A percentile compares a stretch with the other conserved stretches of the same genome.
Evolutionary conservation across 495 filamentous ascomycete species (phyloP).

Genomic region (Entonaema liquescens): DNA sequence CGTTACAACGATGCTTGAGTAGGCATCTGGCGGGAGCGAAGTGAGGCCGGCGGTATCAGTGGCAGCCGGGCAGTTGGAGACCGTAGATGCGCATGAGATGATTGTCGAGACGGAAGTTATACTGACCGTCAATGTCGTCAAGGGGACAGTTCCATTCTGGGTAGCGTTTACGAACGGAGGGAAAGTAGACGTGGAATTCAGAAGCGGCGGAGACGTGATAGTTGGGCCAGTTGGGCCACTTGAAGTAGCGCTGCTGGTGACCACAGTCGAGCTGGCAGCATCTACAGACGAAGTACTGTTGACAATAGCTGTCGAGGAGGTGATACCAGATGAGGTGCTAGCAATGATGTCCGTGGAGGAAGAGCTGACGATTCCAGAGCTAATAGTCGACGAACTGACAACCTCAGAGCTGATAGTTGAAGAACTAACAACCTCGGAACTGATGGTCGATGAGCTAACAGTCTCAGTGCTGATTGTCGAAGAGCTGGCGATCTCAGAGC

Average conservation of each 20-base stretch:
- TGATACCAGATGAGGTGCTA: background rate
- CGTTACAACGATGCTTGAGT: conserved; percentile 39
- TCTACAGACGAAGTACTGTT: background rate
- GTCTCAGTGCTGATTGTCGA: background rate
- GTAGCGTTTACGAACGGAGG: conserved; percentile 28
- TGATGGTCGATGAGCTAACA: background rate
- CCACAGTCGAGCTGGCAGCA: background rate
- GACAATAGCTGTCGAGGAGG: background rate
- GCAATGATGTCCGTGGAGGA: background rate
- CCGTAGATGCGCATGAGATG: conserved; percentile 38
- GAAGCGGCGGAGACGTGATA: conserved; percentile 7
- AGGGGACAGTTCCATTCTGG: conserved; percentile 2
- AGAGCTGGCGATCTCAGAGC: no score
- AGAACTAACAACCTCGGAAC: no score
- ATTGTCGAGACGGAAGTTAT: conserved; percentile 38
- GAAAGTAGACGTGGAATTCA: background rate
- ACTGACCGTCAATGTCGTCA: conserved; percentile 41
- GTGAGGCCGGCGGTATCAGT: conserved; percentile 30
- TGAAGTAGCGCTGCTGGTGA: background rate
- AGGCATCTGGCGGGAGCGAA: conserved; percentile 32
- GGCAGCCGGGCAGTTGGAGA: conserved; percentile 35
- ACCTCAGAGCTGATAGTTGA: background rate
- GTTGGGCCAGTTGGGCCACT: background rate
- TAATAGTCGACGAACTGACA: background rate
- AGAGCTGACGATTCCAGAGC: no score